Conservation (phyloP, 352 stramenopile species). For the Phytopythium chamaehyphon region DNA sequence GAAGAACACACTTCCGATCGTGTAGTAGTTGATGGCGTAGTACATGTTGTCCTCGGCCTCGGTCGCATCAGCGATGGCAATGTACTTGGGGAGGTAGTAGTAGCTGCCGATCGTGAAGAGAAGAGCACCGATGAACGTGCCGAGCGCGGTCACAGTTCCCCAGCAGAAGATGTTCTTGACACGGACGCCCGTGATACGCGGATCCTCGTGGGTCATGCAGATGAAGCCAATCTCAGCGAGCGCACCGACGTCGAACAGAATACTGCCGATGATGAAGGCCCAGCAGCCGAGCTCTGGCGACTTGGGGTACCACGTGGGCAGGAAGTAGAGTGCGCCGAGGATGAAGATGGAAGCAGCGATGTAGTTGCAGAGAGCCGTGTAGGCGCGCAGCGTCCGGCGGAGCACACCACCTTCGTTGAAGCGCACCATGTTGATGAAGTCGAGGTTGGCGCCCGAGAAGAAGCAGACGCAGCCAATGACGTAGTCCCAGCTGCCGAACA, state of each 20-base stretch:
- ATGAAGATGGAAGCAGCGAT: slow-evolving; percentile 70
- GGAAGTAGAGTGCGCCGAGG: slow-evolving; percentile 75
- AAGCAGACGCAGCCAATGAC: slow-evolving; percentile 73
- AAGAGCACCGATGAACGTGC: slow-evolving; percentile 60
- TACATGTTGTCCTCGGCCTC: slow-evolving; percentile 63
- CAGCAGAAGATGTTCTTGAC: slow-evolving; percentile 56
- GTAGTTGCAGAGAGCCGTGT: slow-evolving; percentile 59
- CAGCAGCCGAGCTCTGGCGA: slow-evolving; percentile 63
- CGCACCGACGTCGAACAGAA: slow-evolving; percentile 56
- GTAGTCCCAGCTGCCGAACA: slow-evolving; percentile 66
- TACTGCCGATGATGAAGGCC: slow-evolving; percentile 67
- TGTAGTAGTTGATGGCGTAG: slow-evolving; percentile 71
- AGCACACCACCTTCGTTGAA: slow-evolving; percentile 47
- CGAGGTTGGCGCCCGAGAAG: slow-evolving; percentile 56
- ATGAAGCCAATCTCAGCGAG: slow-evolving; percentile 67
- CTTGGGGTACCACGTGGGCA: slow-evolving; percentile 70
- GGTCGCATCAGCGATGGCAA: slow-evolving; percentile 45
- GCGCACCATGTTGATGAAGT: slow-evolving; percentile 67
- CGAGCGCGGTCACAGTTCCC: slow-evolving; percentile 36
- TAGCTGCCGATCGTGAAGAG: slow-evolving; percentile 78
- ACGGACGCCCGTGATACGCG: slow-evolving; percentile 34
- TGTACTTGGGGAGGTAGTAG: slow-evolving; percentile 79
- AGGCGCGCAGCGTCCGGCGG: slow-evolving; percentile 52
- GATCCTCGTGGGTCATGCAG: slow-evolving; percentile 52
- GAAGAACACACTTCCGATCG: slow-evolving; percentile 73